phyloP scores from a whole-genome alignment of 345 rosid genomes.

The Ailanthus altissimus region DNA sequence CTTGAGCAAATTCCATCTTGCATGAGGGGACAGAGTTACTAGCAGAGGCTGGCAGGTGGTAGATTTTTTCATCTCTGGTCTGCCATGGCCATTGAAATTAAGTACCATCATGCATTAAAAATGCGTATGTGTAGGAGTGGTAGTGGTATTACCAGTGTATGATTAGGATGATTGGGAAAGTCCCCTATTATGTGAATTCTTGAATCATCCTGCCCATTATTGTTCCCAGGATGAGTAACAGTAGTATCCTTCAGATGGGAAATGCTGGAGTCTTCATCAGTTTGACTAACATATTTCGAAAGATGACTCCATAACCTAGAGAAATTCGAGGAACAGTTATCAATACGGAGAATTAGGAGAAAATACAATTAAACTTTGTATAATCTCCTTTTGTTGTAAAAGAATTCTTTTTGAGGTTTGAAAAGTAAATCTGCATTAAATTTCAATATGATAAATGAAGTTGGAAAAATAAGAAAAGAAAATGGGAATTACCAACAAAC shows the following conservation, averaged over 20 bases:
- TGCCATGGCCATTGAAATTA: slow-evolving; percentile 16
- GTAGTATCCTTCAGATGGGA: slow-evolving; percentile 18
- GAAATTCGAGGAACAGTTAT: background rate
- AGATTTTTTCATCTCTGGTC: slow-evolving; percentile 17
- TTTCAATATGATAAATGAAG: background rate
- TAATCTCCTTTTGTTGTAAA: no score
- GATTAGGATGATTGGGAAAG: background rate
- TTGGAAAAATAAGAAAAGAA: background rate
- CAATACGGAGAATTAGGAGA: background rate
- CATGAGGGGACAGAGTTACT: slow-evolving; percentile 13
- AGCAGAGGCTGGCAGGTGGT: slow-evolving; percentile 19
- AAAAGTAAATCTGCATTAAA: background rate
- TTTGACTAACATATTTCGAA: slow-evolving; percentile 16
- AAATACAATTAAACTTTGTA: no score
- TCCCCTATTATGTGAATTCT: background rate
- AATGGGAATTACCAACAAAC: slow-evolving; percentile 30
- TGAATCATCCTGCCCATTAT: slow-evolving; percentile 10
- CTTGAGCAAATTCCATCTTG: background rate
- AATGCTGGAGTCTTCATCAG: slow-evolving; percentile 13
- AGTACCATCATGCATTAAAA: slow-evolving; percentile 13
- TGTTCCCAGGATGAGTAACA: slow-evolving; percentile 18
- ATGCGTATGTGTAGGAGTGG: background rate
- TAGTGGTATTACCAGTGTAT: slow-evolving; percentile 25
- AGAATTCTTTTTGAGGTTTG: background rate
- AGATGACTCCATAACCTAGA: slow-evolving; percentile 39